phyloP scores from a whole-genome alignment of 495 filamentous ascomycete genomes.

The Echria macrotheca region DNA sequence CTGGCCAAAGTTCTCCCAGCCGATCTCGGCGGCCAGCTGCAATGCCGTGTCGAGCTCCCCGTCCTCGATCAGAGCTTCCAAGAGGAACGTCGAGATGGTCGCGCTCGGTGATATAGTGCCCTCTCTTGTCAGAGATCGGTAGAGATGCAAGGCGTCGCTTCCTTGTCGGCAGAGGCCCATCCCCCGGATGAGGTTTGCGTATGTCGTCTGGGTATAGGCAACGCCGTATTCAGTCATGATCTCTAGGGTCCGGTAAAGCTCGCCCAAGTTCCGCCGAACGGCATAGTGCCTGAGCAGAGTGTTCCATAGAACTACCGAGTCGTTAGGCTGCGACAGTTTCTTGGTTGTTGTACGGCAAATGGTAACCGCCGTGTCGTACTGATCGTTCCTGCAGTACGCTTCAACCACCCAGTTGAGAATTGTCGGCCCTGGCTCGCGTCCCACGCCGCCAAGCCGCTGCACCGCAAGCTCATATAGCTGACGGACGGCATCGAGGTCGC shows the following conservation, averaged over 20 bases:
- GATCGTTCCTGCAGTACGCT: slow-evolving; percentile 61
- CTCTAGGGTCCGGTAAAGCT: slow-evolving; percentile 54
- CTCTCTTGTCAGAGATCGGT: slow-evolving; percentile 59
- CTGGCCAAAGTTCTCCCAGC: no score
- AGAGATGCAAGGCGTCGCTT: slow-evolving; percentile 59
- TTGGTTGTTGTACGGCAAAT: slow-evolving; percentile 42
- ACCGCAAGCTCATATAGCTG: slow-evolving; percentile 56
- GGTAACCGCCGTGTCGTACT: slow-evolving; percentile 53
- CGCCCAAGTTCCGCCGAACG: slow-evolving; percentile 54
- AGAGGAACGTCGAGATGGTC: no score
- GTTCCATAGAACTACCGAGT: slow-evolving; percentile 68
- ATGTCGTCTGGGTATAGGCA: slow-evolving; percentile 63
- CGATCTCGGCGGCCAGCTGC: no score
- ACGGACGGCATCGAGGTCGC: slow-evolving; percentile 65
- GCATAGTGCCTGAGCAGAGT: slow-evolving; percentile 64
- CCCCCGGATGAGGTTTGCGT: slow-evolving; percentile 67
- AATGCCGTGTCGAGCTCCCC: no score
- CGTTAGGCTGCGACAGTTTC: slow-evolving; percentile 36
- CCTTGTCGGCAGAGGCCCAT: slow-evolving; percentile 56
- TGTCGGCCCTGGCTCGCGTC: slow-evolving; percentile 35
- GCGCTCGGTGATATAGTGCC: no score
- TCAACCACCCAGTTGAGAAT: slow-evolving; percentile 63
- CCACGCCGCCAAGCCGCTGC: no score
- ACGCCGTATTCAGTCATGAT: slow-evolving; percentile 56
- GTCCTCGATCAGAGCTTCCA: no score